phyloP scores from a whole-genome alignment of 2,329 filamentous ascomycete species.

The Periconia sp. region DNA sequence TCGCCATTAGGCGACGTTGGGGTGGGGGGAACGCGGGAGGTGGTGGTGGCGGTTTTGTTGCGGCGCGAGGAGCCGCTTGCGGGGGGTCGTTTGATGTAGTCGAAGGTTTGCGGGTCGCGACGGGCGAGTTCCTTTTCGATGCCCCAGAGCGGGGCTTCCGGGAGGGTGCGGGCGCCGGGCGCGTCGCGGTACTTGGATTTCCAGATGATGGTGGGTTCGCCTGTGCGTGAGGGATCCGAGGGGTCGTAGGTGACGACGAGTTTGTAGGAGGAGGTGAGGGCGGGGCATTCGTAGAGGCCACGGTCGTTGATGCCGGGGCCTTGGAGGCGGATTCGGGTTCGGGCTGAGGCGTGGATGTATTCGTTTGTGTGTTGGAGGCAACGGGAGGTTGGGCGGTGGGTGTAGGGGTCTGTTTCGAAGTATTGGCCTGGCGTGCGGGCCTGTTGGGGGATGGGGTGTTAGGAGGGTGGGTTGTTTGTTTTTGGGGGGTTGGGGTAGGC shows the following conservation, averaged over 20 bases:
- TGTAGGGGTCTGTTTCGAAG: constrained; percentile 47
- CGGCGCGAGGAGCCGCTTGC: constrained; percentile 19
- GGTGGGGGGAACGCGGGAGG: too few species aligned
- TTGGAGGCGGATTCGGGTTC: constrained; percentile 47
- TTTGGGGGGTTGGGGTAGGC: background rate
- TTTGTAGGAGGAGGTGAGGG: constrained; percentile 51
- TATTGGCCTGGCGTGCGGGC: constrained; percentile 53
- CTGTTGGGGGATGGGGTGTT: constrained; percentile 10
- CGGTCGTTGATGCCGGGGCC: constrained; percentile 52
- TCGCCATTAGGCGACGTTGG: too few species aligned
- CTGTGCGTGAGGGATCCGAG: constrained; percentile 18
- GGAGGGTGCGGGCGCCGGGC: constrained; percentile 43
- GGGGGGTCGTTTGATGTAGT: constrained; percentile 42
- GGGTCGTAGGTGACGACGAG: constrained; percentile 48
- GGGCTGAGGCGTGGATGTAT: constrained; percentile 55
- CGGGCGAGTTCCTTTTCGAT: constrained; percentile 47
- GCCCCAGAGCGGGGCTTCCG: constrained; percentile 49
- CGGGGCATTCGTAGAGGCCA: constrained; percentile 47
- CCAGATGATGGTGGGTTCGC: constrained; percentile 48
- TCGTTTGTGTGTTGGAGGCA: constrained; percentile 53
- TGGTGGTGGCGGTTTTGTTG: too few species aligned
- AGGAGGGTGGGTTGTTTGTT: background rate
- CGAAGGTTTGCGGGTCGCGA: constrained; percentile 46
- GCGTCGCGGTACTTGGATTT: constrained; percentile 40
- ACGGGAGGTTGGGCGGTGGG: constrained; percentile 44